phyloP scores from a whole-genome alignment of 176 grass and related monocot species.

The Zoysia japonica region DNA sequence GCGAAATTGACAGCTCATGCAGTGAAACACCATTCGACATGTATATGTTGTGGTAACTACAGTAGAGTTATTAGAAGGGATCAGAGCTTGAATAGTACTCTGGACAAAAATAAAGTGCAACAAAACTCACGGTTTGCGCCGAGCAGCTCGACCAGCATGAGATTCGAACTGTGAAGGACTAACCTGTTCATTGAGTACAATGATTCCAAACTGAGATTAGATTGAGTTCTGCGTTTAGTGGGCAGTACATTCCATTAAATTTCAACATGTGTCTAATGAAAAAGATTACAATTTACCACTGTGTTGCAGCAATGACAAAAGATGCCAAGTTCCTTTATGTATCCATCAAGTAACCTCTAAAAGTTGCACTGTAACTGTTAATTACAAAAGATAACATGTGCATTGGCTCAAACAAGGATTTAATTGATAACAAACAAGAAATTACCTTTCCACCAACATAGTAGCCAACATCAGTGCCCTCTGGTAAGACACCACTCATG shows the following conservation, averaged over 20 bases:
- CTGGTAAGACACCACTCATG: slow-evolving; percentile 68
- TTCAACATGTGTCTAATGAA: slow-evolving; percentile 17
- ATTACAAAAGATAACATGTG: slow-evolving; percentile 25
- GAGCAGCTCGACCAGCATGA: slow-evolving; percentile 87
- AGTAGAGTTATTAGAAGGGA: slow-evolving; percentile 26
- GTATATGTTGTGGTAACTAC: slow-evolving; percentile 99
- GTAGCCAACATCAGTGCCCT: slow-evolving; percentile 77
- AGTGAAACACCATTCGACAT: slow-evolving; percentile 96
- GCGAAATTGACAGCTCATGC: slow-evolving; percentile 90
- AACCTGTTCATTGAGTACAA: slow-evolving; percentile 63
- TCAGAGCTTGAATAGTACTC: slow-evolving; percentile 21
- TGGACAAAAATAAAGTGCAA: slow-evolving; percentile 21
- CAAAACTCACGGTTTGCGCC: slow-evolving; percentile 87
- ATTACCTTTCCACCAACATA: slow-evolving; percentile 83
- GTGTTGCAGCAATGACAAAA: slow-evolving; percentile 84
- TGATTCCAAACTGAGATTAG: slow-evolving; percentile 17
- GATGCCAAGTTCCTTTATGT: slow-evolving; percentile 90
- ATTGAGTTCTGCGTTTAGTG: not conserved
- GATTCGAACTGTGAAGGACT: slow-evolving; percentile 98
- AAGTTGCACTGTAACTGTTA: slow-evolving; percentile 35
- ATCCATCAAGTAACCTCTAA: slow-evolving; percentile 90
- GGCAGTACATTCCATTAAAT: slow-evolving; percentile 15
- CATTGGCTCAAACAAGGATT: slow-evolving; percentile 12
- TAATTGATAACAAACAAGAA: not conserved
- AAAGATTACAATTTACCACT: slow-evolving; percentile 61